Conservation (phyloP, 306 rosid species). For the Delonix regia region DNA sequence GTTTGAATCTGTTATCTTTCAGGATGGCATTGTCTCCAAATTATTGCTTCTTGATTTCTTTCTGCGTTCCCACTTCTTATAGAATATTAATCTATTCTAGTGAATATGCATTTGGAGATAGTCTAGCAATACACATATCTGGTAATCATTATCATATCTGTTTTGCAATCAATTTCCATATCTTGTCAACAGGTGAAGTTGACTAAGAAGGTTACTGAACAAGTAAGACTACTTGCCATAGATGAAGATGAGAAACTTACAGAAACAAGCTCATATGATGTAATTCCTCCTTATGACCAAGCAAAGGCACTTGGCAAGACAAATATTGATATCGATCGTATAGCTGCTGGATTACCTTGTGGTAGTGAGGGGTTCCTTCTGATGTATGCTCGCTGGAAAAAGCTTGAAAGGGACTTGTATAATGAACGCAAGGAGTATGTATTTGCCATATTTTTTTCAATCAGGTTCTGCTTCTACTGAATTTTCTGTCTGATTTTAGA, state of each 20-base stretch:
- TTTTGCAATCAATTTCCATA: conserved; percentile 26
- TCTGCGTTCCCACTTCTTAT: not conserved
- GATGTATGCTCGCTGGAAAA: conserved; percentile 99
- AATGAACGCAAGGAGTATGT: conserved; percentile 95
- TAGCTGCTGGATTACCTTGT: conserved; percentile 98
- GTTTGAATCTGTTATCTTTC: not conserved
- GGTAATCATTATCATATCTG: not conserved
- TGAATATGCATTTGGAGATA: conserved; percentile 22
- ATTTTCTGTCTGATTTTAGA: conserved; percentile 31
- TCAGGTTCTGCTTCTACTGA: conserved; percentile 9
- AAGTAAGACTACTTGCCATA: conserved; percentile 83
- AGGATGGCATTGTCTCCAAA: not conserved
- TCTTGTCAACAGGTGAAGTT: conserved; percentile 60
- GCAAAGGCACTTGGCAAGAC: conserved; percentile 98
- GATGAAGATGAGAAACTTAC: conserved; percentile 80
- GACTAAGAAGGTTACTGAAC: conserved; percentile 97
- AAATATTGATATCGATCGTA: conserved; percentile 90
- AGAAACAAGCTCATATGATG: conserved; percentile 69
- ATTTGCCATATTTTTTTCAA: conserved; percentile 27
- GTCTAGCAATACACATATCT: conserved; percentile 14
- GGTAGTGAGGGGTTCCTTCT: conserved; percentile 98
- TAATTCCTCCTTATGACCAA: conserved; percentile 92
- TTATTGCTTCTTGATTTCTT: conserved; percentile 18
- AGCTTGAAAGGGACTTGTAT: conserved; percentile 93
- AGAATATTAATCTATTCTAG: conserved; percentile 17